Percentiles rank a stretch among this genome's conserved stretches.
phyloP scores from a whole-genome alignment of 2,329 filamentous ascomycete species.

The Aspergillus terreus region DNA sequence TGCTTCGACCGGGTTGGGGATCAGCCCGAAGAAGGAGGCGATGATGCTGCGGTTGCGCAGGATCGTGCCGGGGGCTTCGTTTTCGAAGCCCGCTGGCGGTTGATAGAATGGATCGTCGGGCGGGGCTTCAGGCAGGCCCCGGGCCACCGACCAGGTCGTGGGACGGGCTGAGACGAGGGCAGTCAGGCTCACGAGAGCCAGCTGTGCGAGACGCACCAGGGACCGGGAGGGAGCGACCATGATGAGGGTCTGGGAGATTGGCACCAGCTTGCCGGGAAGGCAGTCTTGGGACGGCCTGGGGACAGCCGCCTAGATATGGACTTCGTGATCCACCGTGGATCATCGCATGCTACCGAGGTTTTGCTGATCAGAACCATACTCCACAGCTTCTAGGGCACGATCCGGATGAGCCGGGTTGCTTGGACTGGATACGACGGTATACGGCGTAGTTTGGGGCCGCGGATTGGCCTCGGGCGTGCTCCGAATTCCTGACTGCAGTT shows the following conservation, averaged over 20 bases:
- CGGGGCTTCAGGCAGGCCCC: constrained; percentile 9
- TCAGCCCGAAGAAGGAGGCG: constrained; percentile 17
- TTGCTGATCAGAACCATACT: not conserved
- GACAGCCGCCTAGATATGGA: not conserved
- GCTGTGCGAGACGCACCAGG: not conserved
- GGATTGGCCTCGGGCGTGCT: too few species aligned
- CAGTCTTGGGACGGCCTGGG: not conserved
- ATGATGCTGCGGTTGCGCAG: constrained; percentile 18
- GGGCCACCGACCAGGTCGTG: not conserved
- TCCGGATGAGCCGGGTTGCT: too few species aligned
- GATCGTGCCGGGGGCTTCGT: constrained; percentile 19
- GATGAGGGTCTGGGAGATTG: not conserved
- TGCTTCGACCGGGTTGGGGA: constrained; percentile 20
- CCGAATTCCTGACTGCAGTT: too few species aligned
- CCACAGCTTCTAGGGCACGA: too few species aligned
- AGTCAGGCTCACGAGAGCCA: not conserved
- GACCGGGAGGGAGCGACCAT: not conserved
- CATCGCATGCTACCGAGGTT: not conserved
- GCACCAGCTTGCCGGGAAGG: too few species aligned
- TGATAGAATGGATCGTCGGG: constrained; percentile 25
- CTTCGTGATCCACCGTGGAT: not conserved
- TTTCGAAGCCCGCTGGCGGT: constrained; percentile 22
- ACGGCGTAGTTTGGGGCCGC: too few species aligned
- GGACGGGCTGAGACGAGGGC: not conserved
- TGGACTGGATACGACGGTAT: too few species aligned